Evolutionary conservation across 306 rosid genomes (phyloP).

Genomic region (Glycine tomentella): DNA sequence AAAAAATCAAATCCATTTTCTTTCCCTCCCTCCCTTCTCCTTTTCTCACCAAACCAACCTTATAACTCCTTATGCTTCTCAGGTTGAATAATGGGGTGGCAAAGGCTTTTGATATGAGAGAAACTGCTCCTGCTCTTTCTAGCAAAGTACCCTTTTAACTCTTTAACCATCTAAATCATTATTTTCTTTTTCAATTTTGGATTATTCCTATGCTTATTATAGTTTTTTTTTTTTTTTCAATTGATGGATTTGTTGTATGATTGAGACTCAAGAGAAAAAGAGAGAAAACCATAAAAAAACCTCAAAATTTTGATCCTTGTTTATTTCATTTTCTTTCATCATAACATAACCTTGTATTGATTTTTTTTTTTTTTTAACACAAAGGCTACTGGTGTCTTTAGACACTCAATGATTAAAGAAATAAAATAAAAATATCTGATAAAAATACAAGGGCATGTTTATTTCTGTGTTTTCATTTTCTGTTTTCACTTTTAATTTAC

Average conservation of each 20-base stretch:
- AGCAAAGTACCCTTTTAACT: constrained; percentile 57
- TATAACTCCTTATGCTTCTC: neutral
- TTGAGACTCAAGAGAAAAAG: neutral
- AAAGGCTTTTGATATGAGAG: constrained; percentile 81
- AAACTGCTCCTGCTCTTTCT: constrained; percentile 77
- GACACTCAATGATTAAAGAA: neutral
- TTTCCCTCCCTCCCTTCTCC: too few species aligned
- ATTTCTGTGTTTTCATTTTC: neutral
- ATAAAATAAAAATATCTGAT: neutral
- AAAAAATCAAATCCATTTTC: too few species aligned
- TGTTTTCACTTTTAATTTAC: too few species aligned
- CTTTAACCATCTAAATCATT: neutral
- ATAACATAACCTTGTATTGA: neutral
- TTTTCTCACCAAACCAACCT: too few species aligned
- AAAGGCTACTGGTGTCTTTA: neutral
- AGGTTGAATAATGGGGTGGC: constrained; percentile 58
- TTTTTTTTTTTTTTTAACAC: neutral
- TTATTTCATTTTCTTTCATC: neutral
- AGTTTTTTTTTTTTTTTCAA: neutral
- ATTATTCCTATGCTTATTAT: neutral
- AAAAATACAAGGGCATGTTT: neutral
- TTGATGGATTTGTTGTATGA: neutral
- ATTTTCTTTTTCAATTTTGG: neutral
- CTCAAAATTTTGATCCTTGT: neutral
- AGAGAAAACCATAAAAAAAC: neutral